phyloP scores from a whole-genome alignment of 2,329 filamentous ascomycete species.

The Akanthomyces lecanii region DNA sequence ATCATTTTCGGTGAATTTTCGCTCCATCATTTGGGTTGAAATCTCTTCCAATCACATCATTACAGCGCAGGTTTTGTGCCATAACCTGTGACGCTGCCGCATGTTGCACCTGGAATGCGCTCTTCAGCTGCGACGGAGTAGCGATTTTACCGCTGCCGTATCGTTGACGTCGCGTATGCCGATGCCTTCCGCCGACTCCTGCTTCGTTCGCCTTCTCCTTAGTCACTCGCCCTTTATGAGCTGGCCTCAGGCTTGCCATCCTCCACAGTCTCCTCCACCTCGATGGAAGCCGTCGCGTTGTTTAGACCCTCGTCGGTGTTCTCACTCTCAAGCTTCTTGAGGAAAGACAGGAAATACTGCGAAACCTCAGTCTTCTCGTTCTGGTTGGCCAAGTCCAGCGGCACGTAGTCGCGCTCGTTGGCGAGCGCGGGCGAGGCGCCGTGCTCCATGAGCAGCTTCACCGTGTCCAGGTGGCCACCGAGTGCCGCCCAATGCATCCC shows the following conservation, averaged over 20 bases:
- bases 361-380: conserved; percentile 64
- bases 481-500: conserved; percentile 90
- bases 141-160: too few species aligned
- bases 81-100: neutral
- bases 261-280: conserved; percentile 34
- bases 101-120: neutral
- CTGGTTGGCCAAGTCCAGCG: conserved; percentile 69
- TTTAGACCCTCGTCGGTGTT: conserved; percentile 44
- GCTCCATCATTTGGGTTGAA: too few species aligned
- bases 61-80: neutral
- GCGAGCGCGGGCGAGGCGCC: conserved; percentile 74
- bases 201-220: neutral
- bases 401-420: conserved; percentile 81
- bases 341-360: conserved; percentile 53
- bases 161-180: neutral
- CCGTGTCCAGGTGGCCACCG: conserved; percentile 77
- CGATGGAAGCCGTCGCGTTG: conserved; percentile 34
- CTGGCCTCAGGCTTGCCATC: conserved; percentile 9
- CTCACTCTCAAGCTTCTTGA: conserved; percentile 43
- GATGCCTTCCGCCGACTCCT: neutral
- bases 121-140: neutral
- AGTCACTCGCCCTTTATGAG: neutral
- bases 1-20: neutral
- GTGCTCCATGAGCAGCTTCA: conserved; percentile 70
- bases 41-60: too few species aligned